Percentiles rank a stretch among this genome's conserved stretches.
phyloP scores from a whole-genome alignment of 1,284 basidiomycete species.

The Rhodotorula sp. region DNA sequence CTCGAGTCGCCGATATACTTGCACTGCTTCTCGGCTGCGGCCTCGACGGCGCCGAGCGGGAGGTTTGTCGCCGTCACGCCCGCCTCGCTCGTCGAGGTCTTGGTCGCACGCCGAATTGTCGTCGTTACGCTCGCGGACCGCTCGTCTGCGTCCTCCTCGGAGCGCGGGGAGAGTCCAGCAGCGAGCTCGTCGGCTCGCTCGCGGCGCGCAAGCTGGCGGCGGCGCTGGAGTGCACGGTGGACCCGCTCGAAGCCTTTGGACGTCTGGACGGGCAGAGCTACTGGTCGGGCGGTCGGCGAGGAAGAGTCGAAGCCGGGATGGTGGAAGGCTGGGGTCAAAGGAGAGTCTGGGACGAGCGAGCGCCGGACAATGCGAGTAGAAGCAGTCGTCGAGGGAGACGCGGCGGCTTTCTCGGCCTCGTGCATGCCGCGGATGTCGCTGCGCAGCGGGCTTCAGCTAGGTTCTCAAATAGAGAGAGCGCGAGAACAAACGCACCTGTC shows the following conservation, averaged over 20 bases:
- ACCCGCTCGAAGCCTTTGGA: not conserved
- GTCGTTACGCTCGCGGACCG: not conserved
- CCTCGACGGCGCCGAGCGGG: not conserved
- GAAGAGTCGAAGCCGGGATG: not conserved
- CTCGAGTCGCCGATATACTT: conserved; percentile 30
- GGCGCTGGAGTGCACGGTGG: not conserved
- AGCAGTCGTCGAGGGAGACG: conserved; percentile 5
- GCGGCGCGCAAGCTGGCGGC: not conserved
- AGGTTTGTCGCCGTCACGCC: conserved; percentile 5
- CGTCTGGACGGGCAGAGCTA: not conserved
- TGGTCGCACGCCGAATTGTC: not conserved
- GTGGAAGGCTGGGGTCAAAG: too few species aligned
- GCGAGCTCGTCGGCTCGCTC: not conserved
- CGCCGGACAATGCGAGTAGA: conserved; percentile 6
- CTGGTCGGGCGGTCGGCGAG: too few species aligned
- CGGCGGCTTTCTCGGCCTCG: not conserved
- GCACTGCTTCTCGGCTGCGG: not conserved
- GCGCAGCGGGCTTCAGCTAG: not conserved
- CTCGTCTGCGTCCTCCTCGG: too few species aligned
- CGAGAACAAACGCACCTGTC: conserved; percentile 56
- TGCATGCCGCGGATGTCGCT: conserved; percentile 20
- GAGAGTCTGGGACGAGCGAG: too few species aligned
- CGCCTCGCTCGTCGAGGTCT: not conserved
- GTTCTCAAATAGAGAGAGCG: not conserved
- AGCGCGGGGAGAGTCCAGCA: too few species aligned